phyloP scores from a whole-genome alignment of 352 stramenopile species.

The Pythium rishiriense region DNA sequence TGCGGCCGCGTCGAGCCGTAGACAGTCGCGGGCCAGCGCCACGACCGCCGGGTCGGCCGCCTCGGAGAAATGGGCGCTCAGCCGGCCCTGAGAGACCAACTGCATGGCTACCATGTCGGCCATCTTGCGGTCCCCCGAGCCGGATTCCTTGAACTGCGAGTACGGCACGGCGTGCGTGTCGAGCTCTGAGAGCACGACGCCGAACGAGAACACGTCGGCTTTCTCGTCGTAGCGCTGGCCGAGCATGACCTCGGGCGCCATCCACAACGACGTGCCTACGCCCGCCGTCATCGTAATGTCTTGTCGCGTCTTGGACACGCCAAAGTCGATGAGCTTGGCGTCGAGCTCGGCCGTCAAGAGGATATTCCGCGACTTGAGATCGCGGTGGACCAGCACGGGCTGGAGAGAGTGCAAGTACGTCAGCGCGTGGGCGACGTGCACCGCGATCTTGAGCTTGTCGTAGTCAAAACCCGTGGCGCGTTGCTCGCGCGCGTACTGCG shows the following conservation, averaged over 20 bases:
- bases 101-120: slow-evolving; percentile 22
- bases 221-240: slow-evolving; percentile 26
- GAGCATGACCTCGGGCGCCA: slow-evolving; percentile 40
- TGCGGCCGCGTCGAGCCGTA: neutral
- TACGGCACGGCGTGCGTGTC: slow-evolving; percentile 24
- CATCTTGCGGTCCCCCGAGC: neutral
- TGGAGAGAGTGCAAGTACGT: slow-evolving; percentile 41
- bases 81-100: slow-evolving; percentile 35
- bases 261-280: slow-evolving; percentile 44
- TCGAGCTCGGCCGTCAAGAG: slow-evolving; percentile 30
- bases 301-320: slow-evolving; percentile 30
- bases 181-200: slow-evolving; percentile 27
- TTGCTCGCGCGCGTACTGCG: slow-evolving; percentile 10
- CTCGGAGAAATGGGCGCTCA: slow-evolving; percentile 34
- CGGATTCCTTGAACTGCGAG: neutral
- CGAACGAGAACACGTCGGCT: slow-evolving; percentile 29
- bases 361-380: slow-evolving; percentile 51
- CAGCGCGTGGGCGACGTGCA: slow-evolving; percentile 33
- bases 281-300: slow-evolving; percentile 38
- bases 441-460: slow-evolving; percentile 37
- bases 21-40: slow-evolving; percentile 4
- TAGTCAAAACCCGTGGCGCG: slow-evolving; percentile 25
- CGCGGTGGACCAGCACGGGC: slow-evolving; percentile 34
- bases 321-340: slow-evolving; percentile 51
- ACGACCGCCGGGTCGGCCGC: slow-evolving; percentile 14